phyloP scores from a whole-genome alignment of 257 asterid species.

The Paulownia fortunei region DNA sequence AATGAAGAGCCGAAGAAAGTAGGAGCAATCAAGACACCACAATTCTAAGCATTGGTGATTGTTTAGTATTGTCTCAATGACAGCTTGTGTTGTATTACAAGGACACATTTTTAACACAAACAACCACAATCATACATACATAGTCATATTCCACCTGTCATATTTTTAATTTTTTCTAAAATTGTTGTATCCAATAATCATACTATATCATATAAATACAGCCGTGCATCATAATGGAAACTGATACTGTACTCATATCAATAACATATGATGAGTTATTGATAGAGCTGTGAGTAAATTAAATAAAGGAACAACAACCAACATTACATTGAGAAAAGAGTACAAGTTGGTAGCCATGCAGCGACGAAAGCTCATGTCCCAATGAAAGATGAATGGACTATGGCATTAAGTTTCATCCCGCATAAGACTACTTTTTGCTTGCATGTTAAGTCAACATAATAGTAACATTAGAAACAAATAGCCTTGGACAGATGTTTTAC shows the following conservation, averaged over 20 bases:
- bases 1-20: background rate
- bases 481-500: background rate
- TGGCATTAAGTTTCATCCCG: background rate
- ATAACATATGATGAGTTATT: background rate
- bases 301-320: background rate
- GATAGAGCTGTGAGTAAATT: background rate
- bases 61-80: background rate
- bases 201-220: background rate
- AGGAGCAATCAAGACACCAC: background rate
- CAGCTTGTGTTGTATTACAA: background rate
- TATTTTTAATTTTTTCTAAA: too few species aligned
- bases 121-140: background rate
- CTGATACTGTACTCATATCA: background rate
- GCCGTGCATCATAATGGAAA: background rate
- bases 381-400: background rate
- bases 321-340: too few species aligned
- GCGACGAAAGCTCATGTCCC: background rate
- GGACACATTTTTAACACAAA: background rate
- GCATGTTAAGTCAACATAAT: background rate
- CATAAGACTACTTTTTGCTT: background rate
- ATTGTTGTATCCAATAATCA: too few species aligned
- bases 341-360: conserved; percentile 15
- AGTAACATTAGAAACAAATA: background rate
- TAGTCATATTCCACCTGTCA: background rate
- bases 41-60: background rate